A percentile compares a stretch with the other conserved stretches of the same genome.
Evolutionary conservation across 2,329 filamentous ascomycete genomes (phyloP).

Genomic region (Cladorrhinum sp.): DNA sequence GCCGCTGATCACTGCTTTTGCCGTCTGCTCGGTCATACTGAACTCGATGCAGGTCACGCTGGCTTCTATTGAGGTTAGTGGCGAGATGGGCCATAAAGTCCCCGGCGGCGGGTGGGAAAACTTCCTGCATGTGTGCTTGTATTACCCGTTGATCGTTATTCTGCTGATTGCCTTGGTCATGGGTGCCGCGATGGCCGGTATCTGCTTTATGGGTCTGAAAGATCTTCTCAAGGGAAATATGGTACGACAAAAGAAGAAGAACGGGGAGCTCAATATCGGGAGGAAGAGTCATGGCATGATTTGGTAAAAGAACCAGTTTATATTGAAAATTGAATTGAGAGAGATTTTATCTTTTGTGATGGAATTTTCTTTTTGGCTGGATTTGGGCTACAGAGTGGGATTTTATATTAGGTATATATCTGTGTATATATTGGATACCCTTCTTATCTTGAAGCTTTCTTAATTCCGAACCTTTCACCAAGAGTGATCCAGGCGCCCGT

Average conservation of each 20-base stretch:
- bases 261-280: slow-evolving; percentile 13
- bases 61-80: slow-evolving; percentile 18
- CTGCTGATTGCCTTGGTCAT: slow-evolving; percentile 24
- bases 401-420: background rate
- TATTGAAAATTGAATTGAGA: no score
- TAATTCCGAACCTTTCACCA: slow-evolving; percentile 41
- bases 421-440: background rate
- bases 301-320: slow-evolving; percentile 16
- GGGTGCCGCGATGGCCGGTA: slow-evolving; percentile 7
- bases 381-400: background rate
- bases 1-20: slow-evolving; percentile 30
- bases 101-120: slow-evolving; percentile 17
- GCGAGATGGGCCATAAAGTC: background rate
- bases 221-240: slow-evolving; percentile 22
- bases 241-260: slow-evolving; percentile 21
- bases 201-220: slow-evolving; percentile 24
- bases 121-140: slow-evolving; percentile 25
- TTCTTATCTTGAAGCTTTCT: slow-evolving; percentile 7
- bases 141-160: slow-evolving; percentile 27
- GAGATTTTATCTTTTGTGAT: background rate
- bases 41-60: slow-evolving; percentile 32
- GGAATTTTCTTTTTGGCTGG: background rate
- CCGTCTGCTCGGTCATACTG: slow-evolving; percentile 28
- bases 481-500: slow-evolving; percentile 45
- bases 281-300: slow-evolving; percentile 25